phyloP scores from a whole-genome alignment of 2,329 filamentous ascomycete species.

The Pestalotiopsis sp. region DNA sequence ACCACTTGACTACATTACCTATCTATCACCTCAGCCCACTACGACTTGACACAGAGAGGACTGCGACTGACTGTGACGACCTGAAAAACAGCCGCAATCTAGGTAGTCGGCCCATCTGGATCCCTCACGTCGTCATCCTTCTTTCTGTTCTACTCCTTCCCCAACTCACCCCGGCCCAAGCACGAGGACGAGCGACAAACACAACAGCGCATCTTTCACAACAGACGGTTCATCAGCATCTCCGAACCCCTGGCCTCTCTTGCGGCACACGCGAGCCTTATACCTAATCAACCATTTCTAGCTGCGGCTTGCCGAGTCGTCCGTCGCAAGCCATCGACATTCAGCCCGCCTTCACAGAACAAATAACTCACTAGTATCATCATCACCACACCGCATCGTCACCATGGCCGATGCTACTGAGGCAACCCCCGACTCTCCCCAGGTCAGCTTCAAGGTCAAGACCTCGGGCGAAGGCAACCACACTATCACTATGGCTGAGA shows the following conservation, averaged over 20 bases:
- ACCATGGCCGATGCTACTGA: constrained; percentile 69
- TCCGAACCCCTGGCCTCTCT: not conserved
- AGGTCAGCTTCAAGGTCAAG: constrained; percentile 96
- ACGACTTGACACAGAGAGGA: not conserved
- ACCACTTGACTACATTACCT: not conserved
- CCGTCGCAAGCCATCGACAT: not conserved
- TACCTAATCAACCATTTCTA: not conserved
- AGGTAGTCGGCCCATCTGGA: not conserved
- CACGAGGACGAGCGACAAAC: not conserved
- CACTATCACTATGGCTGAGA: constrained; percentile 76
- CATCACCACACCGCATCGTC: constrained; percentile 15
- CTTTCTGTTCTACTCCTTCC: not conserved
- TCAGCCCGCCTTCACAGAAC: no score
- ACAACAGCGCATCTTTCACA: not conserved
- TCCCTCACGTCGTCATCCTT: not conserved
- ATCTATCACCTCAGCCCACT: not conserved
- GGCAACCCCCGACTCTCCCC: constrained; percentile 62
- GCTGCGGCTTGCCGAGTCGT: not conserved
- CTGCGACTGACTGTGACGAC: not conserved
- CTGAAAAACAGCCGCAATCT: not conserved
- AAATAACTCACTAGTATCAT: no score
- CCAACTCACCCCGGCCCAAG: not conserved
- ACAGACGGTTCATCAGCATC: not conserved
- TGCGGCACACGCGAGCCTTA: not conserved
- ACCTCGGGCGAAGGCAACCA: constrained; percentile 90